Evolutionary conservation across 2,329 filamentous ascomycete species (phyloP).

Genomic region (Cryphonectria radicalis): DNA sequence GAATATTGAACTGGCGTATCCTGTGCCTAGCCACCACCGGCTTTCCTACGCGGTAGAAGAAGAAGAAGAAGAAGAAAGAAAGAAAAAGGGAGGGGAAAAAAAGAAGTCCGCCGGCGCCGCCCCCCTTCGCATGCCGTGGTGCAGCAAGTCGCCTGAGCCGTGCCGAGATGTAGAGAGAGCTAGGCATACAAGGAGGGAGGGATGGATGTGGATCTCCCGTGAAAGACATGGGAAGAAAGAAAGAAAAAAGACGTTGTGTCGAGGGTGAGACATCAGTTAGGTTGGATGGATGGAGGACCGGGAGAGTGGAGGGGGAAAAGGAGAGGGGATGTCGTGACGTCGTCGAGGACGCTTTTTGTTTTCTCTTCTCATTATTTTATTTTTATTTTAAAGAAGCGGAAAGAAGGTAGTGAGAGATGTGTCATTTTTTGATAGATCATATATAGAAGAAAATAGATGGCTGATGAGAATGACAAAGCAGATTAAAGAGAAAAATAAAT

Average conservation of each 20-base stretch:
- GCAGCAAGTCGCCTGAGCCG: not conserved
- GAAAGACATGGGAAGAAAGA: not conserved
- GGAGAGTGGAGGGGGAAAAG: not conserved
- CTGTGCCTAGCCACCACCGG: not conserved
- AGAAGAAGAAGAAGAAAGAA: not conserved
- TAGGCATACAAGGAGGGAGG: not conserved
- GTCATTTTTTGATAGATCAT: not conserved
- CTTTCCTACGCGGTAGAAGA: not conserved
- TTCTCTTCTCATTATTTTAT: not conserved
- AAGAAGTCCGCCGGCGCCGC: not conserved
- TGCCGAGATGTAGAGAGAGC: not conserved
- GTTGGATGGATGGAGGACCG: not conserved
- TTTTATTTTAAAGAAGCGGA: no score
- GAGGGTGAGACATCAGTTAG: not conserved
- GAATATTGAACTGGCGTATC: no score
- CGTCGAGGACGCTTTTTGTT: not conserved
- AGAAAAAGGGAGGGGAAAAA: no score
- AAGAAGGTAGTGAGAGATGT: not conserved
- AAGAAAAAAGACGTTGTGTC: not conserved
- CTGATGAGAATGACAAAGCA: not conserved
- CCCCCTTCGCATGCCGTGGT: not conserved
- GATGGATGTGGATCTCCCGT: not conserved
- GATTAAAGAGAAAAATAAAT: not conserved
- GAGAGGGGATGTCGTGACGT: not conserved
- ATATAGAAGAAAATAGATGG: not conserved